Evolutionary conservation across 192 early-diverging fungal species (phyloP).

Genomic region (Coemansia sp.): DNA sequence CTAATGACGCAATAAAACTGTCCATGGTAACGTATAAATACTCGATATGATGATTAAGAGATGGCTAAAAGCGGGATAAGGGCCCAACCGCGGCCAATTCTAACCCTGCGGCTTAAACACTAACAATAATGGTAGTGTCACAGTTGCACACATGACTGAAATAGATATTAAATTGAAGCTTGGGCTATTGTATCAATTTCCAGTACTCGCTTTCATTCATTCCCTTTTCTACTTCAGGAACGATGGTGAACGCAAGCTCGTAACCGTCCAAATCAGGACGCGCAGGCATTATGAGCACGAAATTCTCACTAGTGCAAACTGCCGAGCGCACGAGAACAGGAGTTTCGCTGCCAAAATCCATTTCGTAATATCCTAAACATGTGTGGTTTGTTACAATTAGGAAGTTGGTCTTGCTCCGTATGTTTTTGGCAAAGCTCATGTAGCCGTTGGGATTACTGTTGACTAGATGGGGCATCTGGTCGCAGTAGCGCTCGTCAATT

Average conservation of each 20-base stretch:
- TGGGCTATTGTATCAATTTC: too few species aligned
- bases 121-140: too few species aligned
- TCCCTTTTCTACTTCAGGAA: too few species aligned
- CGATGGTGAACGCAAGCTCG: not conserved
- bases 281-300: not conserved
- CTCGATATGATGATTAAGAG: not conserved
- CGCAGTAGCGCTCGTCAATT: not conserved
- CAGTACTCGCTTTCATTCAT: too few species aligned
- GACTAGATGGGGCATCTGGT: not conserved
- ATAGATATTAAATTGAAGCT: too few species aligned
- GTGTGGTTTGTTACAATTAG: constrained; percentile 22
- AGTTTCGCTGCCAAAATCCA: constrained; percentile 23
- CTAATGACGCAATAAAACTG: not conserved
- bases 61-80: too few species aligned
- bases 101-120: too few species aligned
- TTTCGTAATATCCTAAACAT: constrained; percentile 12
- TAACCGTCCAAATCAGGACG: not conserved
- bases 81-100: too few species aligned
- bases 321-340: not conserved
- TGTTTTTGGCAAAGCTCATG: not conserved
- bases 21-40: constrained; percentile 3
- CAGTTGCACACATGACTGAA: too few species aligned
- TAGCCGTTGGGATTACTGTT: not conserved
- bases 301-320: not conserved
- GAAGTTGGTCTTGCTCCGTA: not conserved